phyloP scores from a whole-genome alignment of 441 rosid genomes.

The Sinapis alba region DNA sequence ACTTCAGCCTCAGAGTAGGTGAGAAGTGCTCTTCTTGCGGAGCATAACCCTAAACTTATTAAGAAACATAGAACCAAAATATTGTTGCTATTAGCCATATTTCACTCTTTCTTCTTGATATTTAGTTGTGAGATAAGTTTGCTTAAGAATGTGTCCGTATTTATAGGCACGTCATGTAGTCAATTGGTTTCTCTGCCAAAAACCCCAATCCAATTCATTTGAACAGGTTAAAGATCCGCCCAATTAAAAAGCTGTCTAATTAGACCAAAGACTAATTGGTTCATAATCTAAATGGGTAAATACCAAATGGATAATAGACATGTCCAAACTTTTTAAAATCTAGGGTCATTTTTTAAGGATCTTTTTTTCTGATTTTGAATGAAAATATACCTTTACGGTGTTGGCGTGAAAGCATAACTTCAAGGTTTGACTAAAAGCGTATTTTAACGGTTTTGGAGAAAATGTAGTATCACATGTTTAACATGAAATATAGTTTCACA shows the following conservation, averaged over 20 bases:
- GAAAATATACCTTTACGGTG: background rate
- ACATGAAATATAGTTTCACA: too few relatives aligned
- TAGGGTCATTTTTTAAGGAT: background rate
- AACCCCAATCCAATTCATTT: background rate
- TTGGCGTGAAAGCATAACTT: background rate
- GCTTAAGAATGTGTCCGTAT: constrained; percentile 27
- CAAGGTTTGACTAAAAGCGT: too few relatives aligned
- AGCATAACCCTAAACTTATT: constrained; percentile 40
- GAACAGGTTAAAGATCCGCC: background rate
- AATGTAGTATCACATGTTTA: background rate
- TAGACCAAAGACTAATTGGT: background rate
- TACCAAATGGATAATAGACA: background rate
- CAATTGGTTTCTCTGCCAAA: background rate
- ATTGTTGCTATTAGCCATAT: constrained; percentile 24
- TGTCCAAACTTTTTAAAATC: too few relatives aligned
- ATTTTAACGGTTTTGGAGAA: too few relatives aligned
- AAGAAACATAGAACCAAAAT: constrained; percentile 29
- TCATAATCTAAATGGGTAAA: background rate
- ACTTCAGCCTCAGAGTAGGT: constrained; percentile 24
- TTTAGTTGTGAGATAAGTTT: constrained; percentile 24
- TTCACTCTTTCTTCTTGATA: background rate
- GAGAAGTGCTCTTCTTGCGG: constrained; percentile 35
- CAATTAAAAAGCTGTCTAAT: background rate
- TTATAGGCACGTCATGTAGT: constrained; percentile 26
- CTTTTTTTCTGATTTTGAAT: background rate